Percentiles rank a stretch among this genome's conserved stretches.
Evolutionary conservation across 129 eudicot genomes (phyloP).

Genomic region (Flaveria linearis): DNA sequence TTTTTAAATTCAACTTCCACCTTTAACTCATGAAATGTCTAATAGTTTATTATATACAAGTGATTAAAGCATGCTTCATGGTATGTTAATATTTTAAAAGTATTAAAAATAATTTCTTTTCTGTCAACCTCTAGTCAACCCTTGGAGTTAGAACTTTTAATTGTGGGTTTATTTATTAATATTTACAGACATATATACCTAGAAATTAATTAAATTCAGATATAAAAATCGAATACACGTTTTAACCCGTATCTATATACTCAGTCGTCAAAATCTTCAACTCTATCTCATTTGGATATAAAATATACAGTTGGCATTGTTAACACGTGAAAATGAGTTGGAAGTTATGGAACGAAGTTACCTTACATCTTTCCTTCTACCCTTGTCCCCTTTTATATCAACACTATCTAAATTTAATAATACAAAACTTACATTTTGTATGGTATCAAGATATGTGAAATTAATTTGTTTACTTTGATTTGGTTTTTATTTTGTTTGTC

Average conservation of each 20-base stretch:
- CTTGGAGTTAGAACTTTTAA: background rate
- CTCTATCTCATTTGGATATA: background rate
- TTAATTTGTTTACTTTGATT: constrained; percentile 17
- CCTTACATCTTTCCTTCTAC: constrained; percentile 26
- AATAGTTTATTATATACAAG: too few relatives aligned
- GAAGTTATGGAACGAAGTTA: constrained; percentile 28
- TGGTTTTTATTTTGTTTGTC: constrained; percentile 2
- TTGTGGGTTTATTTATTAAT: background rate
- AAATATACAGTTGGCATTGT: constrained; percentile 31
- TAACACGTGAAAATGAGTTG: constrained; percentile 45
- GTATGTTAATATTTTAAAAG: too few relatives aligned
- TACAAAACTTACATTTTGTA: constrained; percentile 4
- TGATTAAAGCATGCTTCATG: too few relatives aligned
- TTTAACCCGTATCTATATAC: constrained; percentile 10
- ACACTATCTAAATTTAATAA: constrained; percentile 27
- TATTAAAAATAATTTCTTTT: too few relatives aligned
- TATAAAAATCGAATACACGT: constrained; percentile 5
- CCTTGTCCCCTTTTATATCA: constrained; percentile 25
- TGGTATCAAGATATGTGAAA: constrained; percentile 9
- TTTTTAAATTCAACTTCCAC: too few relatives aligned
- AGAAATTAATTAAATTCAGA: background rate
- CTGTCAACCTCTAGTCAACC: constrained; percentile 18
- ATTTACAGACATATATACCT: constrained; percentile 14
- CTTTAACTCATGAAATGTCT: too few relatives aligned
- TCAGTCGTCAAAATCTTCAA: constrained; percentile 8